These are phyloP conservation scores for Geosmithia morbida DNA, from an alignment of 2,329 filamentous ascomycete genomes.

Conservation along the genomic window DNA sequence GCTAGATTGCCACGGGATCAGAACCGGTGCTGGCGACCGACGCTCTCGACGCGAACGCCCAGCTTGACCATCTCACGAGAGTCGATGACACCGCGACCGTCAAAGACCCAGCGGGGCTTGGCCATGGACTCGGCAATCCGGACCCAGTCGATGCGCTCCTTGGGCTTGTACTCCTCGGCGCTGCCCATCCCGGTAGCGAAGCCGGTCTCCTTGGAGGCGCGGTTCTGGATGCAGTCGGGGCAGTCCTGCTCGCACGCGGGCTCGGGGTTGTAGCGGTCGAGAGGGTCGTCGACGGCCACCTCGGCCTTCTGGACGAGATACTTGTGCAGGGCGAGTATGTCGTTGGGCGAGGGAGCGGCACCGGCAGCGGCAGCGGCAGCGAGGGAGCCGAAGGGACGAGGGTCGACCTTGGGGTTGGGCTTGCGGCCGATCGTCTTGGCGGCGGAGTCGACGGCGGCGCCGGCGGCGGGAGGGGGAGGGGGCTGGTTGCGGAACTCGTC, in stretches of 20 bases:
- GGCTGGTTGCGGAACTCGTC: conserved; percentile 36
- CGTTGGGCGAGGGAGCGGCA: conserved; percentile 21
- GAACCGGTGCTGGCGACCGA: conserved; percentile 31
- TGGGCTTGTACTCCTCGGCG: conserved; percentile 28
- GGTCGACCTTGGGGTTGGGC: conserved; percentile 26
- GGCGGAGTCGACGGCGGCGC: conserved; percentile 9
- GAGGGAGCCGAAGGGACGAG: conserved; percentile 25
- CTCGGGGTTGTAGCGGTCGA: conserved; percentile 27
- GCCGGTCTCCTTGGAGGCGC: conserved; percentile 20
- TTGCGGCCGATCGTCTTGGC: conserved; percentile 18
- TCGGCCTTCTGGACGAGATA: conserved; percentile 21
- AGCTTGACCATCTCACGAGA: conserved; percentile 30
- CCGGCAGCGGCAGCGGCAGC: conserved; percentile 8
- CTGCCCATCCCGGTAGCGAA: conserved; percentile 26
- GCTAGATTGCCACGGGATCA: too few species aligned
- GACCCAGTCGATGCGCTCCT: conserved; percentile 35
- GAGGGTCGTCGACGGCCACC: conserved; percentile 23
- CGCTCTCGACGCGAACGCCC: conserved; percentile 36
- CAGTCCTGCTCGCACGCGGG: conserved; percentile 29
- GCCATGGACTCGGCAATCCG: conserved; percentile 33
- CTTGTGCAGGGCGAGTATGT: conserved; percentile 32
- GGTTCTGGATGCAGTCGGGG: conserved; percentile 32
- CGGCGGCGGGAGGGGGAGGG: conserved; percentile 12
- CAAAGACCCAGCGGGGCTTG: conserved; percentile 40
- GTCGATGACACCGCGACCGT: conserved; percentile 40